Evolutionary conservation across 2,329 filamentous ascomycete genomes (phyloP), one percentile per base, ranked within the genome.

Genomic region (Pochonia chlamydosporia): DNA sequence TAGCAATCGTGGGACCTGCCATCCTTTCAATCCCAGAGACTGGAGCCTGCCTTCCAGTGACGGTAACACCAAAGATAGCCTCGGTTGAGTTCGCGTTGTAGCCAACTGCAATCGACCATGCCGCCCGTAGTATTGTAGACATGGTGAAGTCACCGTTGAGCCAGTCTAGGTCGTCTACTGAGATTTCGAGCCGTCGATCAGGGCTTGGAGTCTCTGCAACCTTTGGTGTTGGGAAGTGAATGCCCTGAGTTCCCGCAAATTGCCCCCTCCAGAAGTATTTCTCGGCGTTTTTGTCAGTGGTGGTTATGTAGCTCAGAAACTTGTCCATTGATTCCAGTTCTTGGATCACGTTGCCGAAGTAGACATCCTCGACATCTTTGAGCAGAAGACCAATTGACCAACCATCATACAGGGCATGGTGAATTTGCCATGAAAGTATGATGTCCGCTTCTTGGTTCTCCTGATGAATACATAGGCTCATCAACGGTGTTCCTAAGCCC

Each of bases 331-430:
- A 33, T 3, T 44, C 40, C 40, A 49, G 18, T n/a, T 36, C 14
- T n/a, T 40, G 33, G 18, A 24, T 42, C 5, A 11, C 9, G 11
- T 48, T 46, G 24, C 25, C 33, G 39, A 47, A 47, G 36, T 58
- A 57, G 2, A 47, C 45, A 18, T 51, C 42, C 11, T 50, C 31
- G 1, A 53, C 42, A 2, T 50, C 33, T 4, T 49, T 44, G n/a
- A 59, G 43, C 4, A 59, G 46, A 5, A 73, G 56, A 2, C 67
- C 65, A 65, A 74, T 68, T 1, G 67, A 72, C 72, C 73, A 76
- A n/a, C 74, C 74, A 46, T 78, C 75, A 47, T 77, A 78, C 0
- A 76, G 56, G 10, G 68, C 68, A 49, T 78, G 74, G 28, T 58
- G 56, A 4, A 56, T 47, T 9, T 49, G 49, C 52, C 47, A 56